Conservation (phyloP, 2,329 filamentous ascomycete genomes). For the Phyllosticta ampelicida region DNA sequence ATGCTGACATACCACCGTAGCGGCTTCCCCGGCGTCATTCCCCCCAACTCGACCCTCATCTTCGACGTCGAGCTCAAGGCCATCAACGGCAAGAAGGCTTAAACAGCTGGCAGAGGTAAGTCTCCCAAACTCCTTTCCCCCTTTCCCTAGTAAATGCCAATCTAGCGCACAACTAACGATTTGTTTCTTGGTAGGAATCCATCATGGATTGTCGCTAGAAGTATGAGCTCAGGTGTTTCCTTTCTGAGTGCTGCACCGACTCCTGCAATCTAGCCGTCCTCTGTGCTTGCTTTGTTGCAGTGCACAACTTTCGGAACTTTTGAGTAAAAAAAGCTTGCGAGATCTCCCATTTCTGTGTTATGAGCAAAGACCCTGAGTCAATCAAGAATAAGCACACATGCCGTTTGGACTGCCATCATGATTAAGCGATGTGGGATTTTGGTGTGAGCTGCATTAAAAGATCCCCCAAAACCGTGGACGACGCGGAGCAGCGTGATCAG, state of each 20-base stretch:
- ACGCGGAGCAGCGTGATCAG: too few species aligned
- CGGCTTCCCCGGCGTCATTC: conserved; percentile 70
- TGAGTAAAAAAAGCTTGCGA: background rate
- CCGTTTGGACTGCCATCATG: too few species aligned
- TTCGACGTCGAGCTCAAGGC: conserved; percentile 64
- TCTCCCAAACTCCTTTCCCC: background rate
- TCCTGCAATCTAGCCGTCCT: background rate
- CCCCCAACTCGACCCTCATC: conserved; percentile 61
- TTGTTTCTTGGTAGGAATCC: background rate
- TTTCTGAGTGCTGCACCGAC: background rate
- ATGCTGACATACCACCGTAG: conserved; percentile 34
- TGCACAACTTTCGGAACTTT: background rate
- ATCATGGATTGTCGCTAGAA: background rate
- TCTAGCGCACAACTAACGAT: background rate
- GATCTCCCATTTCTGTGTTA: background rate
- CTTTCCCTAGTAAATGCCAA: too few species aligned
- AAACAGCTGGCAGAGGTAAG: conserved; percentile 8
- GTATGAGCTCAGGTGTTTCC: too few species aligned
- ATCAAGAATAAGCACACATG: background rate
- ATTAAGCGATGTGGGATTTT: too few species aligned
- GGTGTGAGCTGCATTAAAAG: too few species aligned
- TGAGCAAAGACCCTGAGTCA: background rate
- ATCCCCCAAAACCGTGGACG: too few species aligned
- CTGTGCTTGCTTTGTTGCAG: background rate
- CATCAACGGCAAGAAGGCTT: conserved; percentile 43